A percentile compares a stretch with the other conserved stretches of the same genome.
Evolutionary conservation across 192 early-diverging fungal genomes (phyloP).

Genomic region (Chytriomyces hyalinus): DNA sequence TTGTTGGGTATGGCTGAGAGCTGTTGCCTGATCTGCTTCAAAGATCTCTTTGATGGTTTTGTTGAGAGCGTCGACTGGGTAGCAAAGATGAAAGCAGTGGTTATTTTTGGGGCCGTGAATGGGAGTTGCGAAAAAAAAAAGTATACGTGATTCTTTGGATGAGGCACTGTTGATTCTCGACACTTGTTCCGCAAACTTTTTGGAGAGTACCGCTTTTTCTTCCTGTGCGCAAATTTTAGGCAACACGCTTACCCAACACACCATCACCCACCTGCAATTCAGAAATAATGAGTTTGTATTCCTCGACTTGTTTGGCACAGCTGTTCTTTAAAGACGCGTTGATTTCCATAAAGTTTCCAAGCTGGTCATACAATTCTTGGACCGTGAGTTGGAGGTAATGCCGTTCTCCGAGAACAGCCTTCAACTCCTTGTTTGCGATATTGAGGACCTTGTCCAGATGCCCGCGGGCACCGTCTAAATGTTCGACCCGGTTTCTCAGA

Average conservation of each 20-base stretch:
- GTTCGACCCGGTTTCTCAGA: conserved; percentile 15
- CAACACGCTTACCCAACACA: neutral
- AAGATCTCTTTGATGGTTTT: conserved; percentile 19
- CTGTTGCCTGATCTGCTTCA: conserved; percentile 4
- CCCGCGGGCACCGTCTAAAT: neutral
- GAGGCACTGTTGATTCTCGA: conserved; percentile 17
- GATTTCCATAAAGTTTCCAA: conserved; percentile 38
- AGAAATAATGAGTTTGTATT: conserved; percentile 18
- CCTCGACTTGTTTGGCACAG: conserved; percentile 24
- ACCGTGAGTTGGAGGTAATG: conserved; percentile 19
- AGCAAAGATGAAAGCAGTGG: neutral
- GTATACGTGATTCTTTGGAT: conserved; percentile 13
- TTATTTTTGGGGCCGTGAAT: no score
- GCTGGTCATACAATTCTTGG: conserved; percentile 33
- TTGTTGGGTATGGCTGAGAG: conserved; percentile 12
- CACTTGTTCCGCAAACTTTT: conserved; percentile 7
- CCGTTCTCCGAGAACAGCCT: conserved; percentile 6
- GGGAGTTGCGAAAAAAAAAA: no score
- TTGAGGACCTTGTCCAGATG: conserved; percentile 21
- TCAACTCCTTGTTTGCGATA: conserved; percentile 21
- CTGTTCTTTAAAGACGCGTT: conserved; percentile 32
- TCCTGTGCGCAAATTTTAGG: neutral
- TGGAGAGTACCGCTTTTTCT: conserved; percentile 15
- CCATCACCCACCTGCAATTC: conserved; percentile 30
- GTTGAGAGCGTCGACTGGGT: conserved; percentile 16